phyloP scores from a whole-genome alignment of 768 basidiomycete species.

The Mrakia gelida region DNA sequence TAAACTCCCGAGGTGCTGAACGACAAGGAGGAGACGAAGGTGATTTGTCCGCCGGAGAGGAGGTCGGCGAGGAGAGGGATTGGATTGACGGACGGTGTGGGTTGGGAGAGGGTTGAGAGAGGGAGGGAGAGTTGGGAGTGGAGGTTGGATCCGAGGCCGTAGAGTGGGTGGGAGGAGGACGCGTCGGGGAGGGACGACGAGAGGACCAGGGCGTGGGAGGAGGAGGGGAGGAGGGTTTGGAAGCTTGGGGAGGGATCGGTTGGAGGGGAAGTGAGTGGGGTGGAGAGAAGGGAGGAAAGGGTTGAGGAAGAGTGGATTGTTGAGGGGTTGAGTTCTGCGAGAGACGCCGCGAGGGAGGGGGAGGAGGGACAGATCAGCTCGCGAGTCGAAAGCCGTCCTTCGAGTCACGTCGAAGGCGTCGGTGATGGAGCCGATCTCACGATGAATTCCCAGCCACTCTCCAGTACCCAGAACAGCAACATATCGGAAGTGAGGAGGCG shows the following conservation, averaged over 20 bases:
- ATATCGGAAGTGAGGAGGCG: not conserved
- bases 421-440: not conserved
- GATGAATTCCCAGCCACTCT: not conserved
- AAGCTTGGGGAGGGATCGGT: not conserved
- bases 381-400: not conserved
- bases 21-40: not conserved
- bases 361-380: not conserved
- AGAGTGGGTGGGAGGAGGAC: not conserved
- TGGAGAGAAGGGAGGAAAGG: not conserved
- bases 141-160: conserved; percentile 15
- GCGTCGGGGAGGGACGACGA: not conserved
- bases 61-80: not conserved
- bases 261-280: not conserved
- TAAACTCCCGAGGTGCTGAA: conserved; percentile 1
- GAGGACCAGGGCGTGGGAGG: conserved; percentile 1
- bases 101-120: not conserved
- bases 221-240: not conserved
- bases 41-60: not conserved
- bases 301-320: not conserved
- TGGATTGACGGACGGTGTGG: not conserved
- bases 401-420: no score
- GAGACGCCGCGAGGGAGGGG: not conserved
- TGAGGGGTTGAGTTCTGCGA: not conserved
- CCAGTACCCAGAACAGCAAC: conserved; percentile 8
- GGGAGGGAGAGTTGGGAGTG: conserved; percentile 17